phyloP scores from a whole-genome alignment of 2,329 filamentous ascomycete species.

The Gaeumannomyces sp. region DNA sequence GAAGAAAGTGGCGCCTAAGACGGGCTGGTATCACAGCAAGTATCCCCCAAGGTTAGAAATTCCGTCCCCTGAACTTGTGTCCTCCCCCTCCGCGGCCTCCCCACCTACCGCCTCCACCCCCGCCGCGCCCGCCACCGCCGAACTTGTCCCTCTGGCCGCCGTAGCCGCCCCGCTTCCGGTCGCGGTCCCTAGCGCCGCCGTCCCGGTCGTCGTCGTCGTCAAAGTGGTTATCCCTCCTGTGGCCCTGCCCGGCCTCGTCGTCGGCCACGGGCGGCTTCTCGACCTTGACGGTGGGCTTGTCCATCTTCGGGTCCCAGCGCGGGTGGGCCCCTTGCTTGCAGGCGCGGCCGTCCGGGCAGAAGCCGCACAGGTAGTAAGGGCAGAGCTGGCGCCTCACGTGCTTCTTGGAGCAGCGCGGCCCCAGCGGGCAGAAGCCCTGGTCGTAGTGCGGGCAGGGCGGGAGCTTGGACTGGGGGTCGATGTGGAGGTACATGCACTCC shows the following conservation, averaged over 20 bases:
- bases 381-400: conserved; percentile 81
- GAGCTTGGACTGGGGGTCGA: conserved; percentile 73
- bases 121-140: conserved; percentile 15
- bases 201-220: conserved; percentile 26
- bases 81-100: conserved; percentile 28
- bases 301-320: conserved; percentile 69
- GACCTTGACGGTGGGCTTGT: conserved; percentile 67
- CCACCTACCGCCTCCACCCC: conserved; percentile 16
- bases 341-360: conserved; percentile 74
- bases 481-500: conserved; percentile 89
- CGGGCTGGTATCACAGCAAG: neutral
- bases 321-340: conserved; percentile 82
- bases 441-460: conserved; percentile 89
- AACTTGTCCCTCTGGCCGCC: conserved; percentile 25
- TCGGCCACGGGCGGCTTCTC: conserved; percentile 48
- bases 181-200: conserved; percentile 14
- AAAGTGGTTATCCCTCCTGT: conserved; percentile 19
- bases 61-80: conserved; percentile 18
- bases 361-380: conserved; percentile 82
- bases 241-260: conserved; percentile 44
- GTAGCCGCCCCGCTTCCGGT: conserved; percentile 17
- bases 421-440: conserved; percentile 87
- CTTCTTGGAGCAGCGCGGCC: conserved; percentile 79
- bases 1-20: neutral
- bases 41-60: conserved; percentile 4